Evolutionary conservation across 805 yeast genomes (phyloP), one percentile per base, ranked within the genome.

Genomic region (Starmerella floris): DNA sequence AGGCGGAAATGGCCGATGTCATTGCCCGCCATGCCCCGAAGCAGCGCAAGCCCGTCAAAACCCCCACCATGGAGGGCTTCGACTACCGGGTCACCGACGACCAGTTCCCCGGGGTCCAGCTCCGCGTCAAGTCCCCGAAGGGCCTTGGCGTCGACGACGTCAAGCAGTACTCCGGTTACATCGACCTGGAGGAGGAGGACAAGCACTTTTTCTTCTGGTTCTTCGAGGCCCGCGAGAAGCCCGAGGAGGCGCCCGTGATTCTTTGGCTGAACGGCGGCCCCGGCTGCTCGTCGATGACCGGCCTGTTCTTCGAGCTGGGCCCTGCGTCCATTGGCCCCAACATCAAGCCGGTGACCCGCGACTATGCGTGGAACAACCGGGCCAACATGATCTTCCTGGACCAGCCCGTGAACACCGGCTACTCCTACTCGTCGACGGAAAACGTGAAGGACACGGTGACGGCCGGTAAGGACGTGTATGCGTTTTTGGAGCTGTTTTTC

Each of bases 261-360:
- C 67, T 85, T 55, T 83, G 94, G 94, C 70, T 84, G 58, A 84
- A 84, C 58, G 95, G 95, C 53, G 95, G 95, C 16, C 95, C 95
- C 35, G 95, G 95, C 3, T 84, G 95, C 64, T 81, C 93, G 15
- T 82, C 94, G 10, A 63, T 83, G 63, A 82, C 93, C 13, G 94
- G 94, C 0, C 69, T 82, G 51, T 79, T 83, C 58, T 82, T 83
- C 59, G 95, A 84, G 60, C 69, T 83, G 54, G 94, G 95, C 23
- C 88, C 94, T 15, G 69, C 93, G 2, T 68, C 77, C 20, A 76
- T 83, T 48, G 72, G 68, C 45, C 62, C 72, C 35, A 70, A 77
- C 23, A 41, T 77, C 46, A 71, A 72, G 54, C 87, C 87, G 20
- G 68, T 70, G 33, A 63, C 64, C 62, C 83, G 83, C 65, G 85